Evolutionary conservation across 2,329 filamentous ascomycete species (phyloP).

Genomic region (Apiospora koreana): DNA sequence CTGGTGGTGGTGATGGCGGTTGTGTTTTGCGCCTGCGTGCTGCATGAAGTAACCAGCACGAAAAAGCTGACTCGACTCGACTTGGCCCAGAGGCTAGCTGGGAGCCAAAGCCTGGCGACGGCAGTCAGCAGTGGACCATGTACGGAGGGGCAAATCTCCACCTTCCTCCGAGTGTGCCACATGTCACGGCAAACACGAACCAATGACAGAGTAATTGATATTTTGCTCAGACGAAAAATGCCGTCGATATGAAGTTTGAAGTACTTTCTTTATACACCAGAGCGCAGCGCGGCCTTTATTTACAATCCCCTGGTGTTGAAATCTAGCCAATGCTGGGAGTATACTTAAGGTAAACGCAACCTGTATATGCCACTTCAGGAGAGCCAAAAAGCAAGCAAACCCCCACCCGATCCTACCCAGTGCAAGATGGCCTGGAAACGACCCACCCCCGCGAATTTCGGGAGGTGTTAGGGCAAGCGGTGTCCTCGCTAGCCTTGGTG

Average conservation of each 20-base stretch:
- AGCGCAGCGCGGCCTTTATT: neutral
- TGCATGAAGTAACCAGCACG: neutral
- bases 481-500: neutral
- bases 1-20: too few relatives aligned
- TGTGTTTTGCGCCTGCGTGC: neutral
- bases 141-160: neutral
- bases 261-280: neutral
- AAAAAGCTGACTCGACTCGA: neutral
- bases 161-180: neutral
- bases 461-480: neutral
- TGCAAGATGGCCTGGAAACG: neutral
- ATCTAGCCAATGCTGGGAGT: neutral
- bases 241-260: neutral
- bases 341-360: neutral
- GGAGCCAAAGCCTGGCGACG: too few relatives aligned
- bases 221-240: neutral
- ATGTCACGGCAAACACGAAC: neutral
- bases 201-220: neutral
- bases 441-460: neutral
- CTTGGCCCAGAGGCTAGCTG: neutral
- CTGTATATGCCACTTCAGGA: neutral
- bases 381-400: neutral
- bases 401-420: neutral
- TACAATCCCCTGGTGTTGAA: neutral
- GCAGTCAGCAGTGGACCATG: neutral